Evolutionary conservation across 140 eudicot genomes (phyloP), one percentile per base, ranked within the genome.

Genomic region (Cichorium intybus): DNA sequence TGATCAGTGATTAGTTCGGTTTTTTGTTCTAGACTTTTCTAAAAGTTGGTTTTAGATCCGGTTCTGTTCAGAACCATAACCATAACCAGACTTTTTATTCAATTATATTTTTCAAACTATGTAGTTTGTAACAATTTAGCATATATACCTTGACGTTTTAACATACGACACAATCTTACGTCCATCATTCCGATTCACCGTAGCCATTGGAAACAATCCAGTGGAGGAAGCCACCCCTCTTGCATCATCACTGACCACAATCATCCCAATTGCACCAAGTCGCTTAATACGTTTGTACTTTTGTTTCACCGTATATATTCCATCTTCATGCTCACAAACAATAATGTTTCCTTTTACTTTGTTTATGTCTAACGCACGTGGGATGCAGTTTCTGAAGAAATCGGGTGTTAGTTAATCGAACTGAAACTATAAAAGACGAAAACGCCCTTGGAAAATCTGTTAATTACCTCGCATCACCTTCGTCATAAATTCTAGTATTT

Each of bases 311-410:
- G 80, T 31, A 47, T 79, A 80, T 3, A 27, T 6, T 49, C 51
- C 68, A 14, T 70, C 73, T 3, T 31, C 6, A 31, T 72, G 79
- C 31, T 76, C 81, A 62, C 97, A 91, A 9, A 91, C 56, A 22
- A 87, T 43, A 18, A 91, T 87, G 28, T 69, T 75, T 24, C 95
- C 97, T 75, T 80, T 85, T 9, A 91, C 71, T 70, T 79, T 85
- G n/a, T 39, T 22, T 17, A 15, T 73, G 45, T 83, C 92, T 47
- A 91, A 62, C 24, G 96, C 39, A 9, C 80, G 83, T 17, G 84
- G 87, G 21, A 28, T 15, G 75, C 97, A 91, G 23, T 82, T 73
- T 39, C 97, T 91, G 88, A 35, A 62, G n/a, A 71, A 53, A 5
- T 34, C 41, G 12, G 4, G 5, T 7, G n/a, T 56, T 24, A 12